Base-by-base conservation (phyloP, 768 basidiomycete genomes). In the Astraeus odoratus region DNA sequence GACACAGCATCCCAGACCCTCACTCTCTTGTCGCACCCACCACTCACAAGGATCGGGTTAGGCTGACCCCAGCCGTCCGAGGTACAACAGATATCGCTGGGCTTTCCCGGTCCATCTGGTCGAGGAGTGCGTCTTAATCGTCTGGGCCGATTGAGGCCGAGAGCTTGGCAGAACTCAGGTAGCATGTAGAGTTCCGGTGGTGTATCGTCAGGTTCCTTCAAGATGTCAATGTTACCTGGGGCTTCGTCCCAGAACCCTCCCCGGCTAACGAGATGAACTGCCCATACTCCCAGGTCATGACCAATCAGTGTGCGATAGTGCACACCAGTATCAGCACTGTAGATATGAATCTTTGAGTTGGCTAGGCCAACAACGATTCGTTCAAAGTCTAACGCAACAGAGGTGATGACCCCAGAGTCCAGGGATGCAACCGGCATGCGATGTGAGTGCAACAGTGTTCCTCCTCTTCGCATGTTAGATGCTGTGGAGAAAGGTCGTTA, bases 231-330 rank as follows among this genome's bases (percentile, higher is more conserved):
- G 36, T 49, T 38, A 3, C 39, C 33, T 30, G 47, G 52, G 27
- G 42, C 41, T 39, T 50, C 55, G 24, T 62, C 57, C 65, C 65
- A 71, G 40, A 59, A 56, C 1, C 81, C 83, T n/a, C 83, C 81
- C 33, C 76, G 73, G 20, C 76, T 76, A 39, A 94, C 79, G 22
- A 97, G 74, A 43, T 82, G 79, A 12, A 96, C 78, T 12, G 86
- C 84, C 94, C 94, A 97, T 1, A 96, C 93, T n/a, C 94, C 94
- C 18, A 74, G 67, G 13, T 84, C 81, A 61, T 96, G 94, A 0
- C 94, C 94, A 8, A 78, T 71, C 2, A 98, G 76, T 0, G 87
- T 88, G 42, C 85, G 75, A 33, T 76, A 74, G 40, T 87, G 77
- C 2, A 83, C 76, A 1, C 94, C 94, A 0, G 85, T 86, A 31